Conservation (phyloP, 2,329 filamentous ascomycete species). For the Epichloe baconii region DNA sequence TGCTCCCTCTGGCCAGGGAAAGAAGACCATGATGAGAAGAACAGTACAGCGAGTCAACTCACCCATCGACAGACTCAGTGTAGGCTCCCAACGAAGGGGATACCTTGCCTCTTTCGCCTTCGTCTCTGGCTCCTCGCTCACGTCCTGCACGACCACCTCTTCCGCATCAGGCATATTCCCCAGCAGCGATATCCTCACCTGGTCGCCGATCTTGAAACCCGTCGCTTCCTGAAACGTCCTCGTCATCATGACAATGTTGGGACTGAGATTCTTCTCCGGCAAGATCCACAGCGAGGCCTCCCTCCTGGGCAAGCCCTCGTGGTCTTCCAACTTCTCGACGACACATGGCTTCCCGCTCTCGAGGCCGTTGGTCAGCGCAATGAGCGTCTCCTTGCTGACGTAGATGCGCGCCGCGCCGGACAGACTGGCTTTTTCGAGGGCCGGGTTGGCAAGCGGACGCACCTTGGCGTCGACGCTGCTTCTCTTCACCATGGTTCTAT, state of each 20-base stretch:
- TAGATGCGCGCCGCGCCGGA: slow-evolving; percentile 33
- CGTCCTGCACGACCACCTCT: slow-evolving; percentile 47
- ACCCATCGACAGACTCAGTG: slow-evolving; percentile 22
- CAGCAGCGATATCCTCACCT: slow-evolving; percentile 45
- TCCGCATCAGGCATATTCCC: slow-evolving; percentile 40
- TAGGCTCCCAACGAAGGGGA: slow-evolving; percentile 22
- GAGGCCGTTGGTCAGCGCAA: slow-evolving; percentile 28
- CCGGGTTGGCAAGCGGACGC: slow-evolving; percentile 27
- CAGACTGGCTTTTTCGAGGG: slow-evolving; percentile 28
- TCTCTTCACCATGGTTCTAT: slow-evolving; percentile 19
- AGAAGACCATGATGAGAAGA: neutral
- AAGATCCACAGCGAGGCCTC: slow-evolving; percentile 38
- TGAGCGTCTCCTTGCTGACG: slow-evolving; percentile 32
- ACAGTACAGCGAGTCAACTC: slow-evolving; percentile 3
- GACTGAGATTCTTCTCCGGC: slow-evolving; percentile 48
- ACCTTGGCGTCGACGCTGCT: slow-evolving; percentile 27
- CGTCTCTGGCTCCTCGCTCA: slow-evolving; percentile 27
- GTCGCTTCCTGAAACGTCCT: slow-evolving; percentile 61
- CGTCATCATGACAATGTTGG: slow-evolving; percentile 58
- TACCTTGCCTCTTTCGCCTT: slow-evolving; percentile 18
- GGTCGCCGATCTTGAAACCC: slow-evolving; percentile 58
- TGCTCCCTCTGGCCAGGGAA: too few relatives aligned
- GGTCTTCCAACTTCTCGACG: slow-evolving; percentile 21
- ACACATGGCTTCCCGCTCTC: slow-evolving; percentile 31
- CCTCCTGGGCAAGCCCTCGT: slow-evolving; percentile 14